phyloP scores from a whole-genome alignment of 371 early-diverging fungal genomes.

The Mucor indicus region DNA sequence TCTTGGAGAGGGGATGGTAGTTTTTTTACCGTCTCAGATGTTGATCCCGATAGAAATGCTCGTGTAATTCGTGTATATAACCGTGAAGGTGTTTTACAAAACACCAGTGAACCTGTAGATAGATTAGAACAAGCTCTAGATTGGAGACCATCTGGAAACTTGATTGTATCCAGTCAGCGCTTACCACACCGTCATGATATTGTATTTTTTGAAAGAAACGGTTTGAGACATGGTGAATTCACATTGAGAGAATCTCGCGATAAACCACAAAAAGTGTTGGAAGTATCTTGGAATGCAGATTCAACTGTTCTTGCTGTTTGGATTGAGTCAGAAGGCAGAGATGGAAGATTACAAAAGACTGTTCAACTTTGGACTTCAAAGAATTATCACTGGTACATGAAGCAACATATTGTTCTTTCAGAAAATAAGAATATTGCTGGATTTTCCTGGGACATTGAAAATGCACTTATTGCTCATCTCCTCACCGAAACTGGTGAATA shows the following conservation, averaged over 20 bases:
- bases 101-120: slow-evolving; percentile 79
- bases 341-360: slow-evolving; percentile 26
- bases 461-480: slow-evolving; percentile 61
- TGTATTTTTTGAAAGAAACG: slow-evolving; percentile 93
- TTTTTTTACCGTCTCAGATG: slow-evolving; percentile 69
- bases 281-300: slow-evolving; percentile 86
- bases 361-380: slow-evolving; percentile 91
- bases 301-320: slow-evolving; percentile 83
- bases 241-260: slow-evolving; percentile 54
- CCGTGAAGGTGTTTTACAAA: slow-evolving; percentile 82
- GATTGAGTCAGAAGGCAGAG: slow-evolving; percentile 40
- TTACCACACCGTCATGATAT: slow-evolving; percentile 84
- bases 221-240: slow-evolving; percentile 93
- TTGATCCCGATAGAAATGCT: slow-evolving; percentile 54
- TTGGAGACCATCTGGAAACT: slow-evolving; percentile 90
- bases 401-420: slow-evolving; percentile 65
- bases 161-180: slow-evolving; percentile 83
- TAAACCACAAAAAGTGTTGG: slow-evolving; percentile 43
- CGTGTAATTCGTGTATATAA: slow-evolving; percentile 81
- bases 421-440: slow-evolving; percentile 37
- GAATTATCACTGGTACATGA: slow-evolving; percentile 96
- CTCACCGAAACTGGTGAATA: slow-evolving; percentile 55
- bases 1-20: slow-evolving; percentile 94
- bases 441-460: slow-evolving; percentile 74
- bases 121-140: slow-evolving; percentile 77